These are phyloP conservation scores for Fusarium haematococcum DNA, from an alignment of 2,329 filamentous ascomycete species.

Conservation along the genomic window DNA sequence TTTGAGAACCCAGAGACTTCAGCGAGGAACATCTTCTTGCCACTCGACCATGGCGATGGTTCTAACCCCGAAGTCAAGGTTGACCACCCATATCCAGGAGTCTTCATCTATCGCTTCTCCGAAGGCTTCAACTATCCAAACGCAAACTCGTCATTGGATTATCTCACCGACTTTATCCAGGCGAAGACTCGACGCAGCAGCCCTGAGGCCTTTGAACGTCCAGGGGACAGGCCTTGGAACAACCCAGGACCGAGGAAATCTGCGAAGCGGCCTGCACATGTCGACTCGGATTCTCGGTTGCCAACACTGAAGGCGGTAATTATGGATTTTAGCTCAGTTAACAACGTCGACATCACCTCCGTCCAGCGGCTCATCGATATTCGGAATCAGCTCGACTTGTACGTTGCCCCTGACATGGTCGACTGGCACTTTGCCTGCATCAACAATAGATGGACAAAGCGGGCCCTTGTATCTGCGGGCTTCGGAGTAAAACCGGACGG, in stretches of 20 bases:
- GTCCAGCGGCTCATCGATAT: constrained; percentile 94
- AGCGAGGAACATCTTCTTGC: constrained; percentile 85
- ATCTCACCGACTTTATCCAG: constrained; percentile 77
- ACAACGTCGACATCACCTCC: constrained; percentile 93
- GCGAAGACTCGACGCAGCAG: constrained; percentile 81
- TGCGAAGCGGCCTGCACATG: constrained; percentile 55
- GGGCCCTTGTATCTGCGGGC: constrained; percentile 85
- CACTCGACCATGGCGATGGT: constrained; percentile 87
- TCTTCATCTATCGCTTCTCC: constrained; percentile 95
- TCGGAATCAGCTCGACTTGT: constrained; percentile 91
- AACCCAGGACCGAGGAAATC: constrained; percentile 77
- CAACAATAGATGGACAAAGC: constrained; percentile 91
- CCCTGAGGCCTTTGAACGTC: constrained; percentile 70
- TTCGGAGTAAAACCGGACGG: constrained; percentile 75
- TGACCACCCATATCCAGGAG: constrained; percentile 86
- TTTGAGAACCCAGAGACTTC: constrained; percentile 62
- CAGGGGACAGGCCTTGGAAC: constrained; percentile 92
- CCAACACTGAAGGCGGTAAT: constrained; percentile 90
- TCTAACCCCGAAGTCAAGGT: constrained; percentile 87
- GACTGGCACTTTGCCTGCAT: constrained; percentile 98
- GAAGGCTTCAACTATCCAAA: constrained; percentile 98
- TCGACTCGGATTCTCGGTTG: constrained; percentile 57
- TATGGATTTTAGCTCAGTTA: constrained; percentile 92
- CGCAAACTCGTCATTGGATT: constrained; percentile 87
- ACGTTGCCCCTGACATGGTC: constrained; percentile 82